Conservation (phyloP, 495 filamentous ascomycete genomes). For the Cudoniella acicularis region DNA sequence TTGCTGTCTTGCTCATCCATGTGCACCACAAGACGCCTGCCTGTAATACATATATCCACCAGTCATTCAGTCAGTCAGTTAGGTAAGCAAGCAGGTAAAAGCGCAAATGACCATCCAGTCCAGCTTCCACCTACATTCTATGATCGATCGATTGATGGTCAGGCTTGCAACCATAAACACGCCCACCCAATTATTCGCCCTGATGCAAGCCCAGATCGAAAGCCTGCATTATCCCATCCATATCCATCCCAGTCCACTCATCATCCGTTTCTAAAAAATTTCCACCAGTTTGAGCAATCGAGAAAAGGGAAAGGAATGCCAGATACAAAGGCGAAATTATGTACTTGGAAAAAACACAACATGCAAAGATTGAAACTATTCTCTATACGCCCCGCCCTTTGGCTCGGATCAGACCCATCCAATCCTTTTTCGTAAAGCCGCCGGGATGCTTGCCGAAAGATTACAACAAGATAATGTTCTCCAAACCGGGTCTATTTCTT, state of each 20-base stretch:
- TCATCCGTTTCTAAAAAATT: background rate
- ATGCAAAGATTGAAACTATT: background rate
- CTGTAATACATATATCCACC: too few relatives aligned
- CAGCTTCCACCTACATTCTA: too few relatives aligned
- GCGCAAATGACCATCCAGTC: too few relatives aligned
- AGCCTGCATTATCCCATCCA: too few relatives aligned
- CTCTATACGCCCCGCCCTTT: background rate
- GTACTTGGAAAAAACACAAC: background rate
- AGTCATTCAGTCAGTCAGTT: too few relatives aligned
- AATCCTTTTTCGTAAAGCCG: background rate
- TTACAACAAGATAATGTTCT: constrained; percentile 6
- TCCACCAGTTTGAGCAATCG: background rate
- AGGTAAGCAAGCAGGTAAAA: too few relatives aligned
- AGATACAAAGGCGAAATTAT: background rate
- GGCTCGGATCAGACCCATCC: background rate
- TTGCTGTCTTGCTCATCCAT: too few relatives aligned
- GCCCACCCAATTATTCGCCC: background rate
- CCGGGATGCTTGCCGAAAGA: background rate
- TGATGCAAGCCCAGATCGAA: background rate
- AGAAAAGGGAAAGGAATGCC: background rate
- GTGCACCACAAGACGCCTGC: too few relatives aligned
- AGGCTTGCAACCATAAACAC: too few relatives aligned
- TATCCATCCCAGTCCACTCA: background rate
- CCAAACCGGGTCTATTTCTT: background rate
- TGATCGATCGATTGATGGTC: too few relatives aligned